Evolutionary conservation across 2,329 filamentous ascomycete species (phyloP), one percentile per base, ranked within the genome.

Genomic region (Penicillium sp.): DNA sequence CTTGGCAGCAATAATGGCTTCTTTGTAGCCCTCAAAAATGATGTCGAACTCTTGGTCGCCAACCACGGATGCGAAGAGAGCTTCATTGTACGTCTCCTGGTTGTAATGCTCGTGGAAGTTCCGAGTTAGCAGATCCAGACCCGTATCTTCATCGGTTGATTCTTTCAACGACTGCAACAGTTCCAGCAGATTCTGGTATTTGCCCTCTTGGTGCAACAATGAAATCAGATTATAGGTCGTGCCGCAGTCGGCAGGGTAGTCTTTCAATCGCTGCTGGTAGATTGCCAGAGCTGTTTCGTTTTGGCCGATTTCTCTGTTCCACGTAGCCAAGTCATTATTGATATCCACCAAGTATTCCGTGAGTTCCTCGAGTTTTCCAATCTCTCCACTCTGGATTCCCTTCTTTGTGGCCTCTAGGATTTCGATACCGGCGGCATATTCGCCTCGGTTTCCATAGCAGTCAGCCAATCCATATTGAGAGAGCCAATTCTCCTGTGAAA

Each of bases 401-500:
- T 37, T 29, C 15, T 46, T 46, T 1, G 42, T 39, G 1, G 15
- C 37, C 27, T 55, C 45, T 15, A 49, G 6, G 1, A 10, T 44
- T 21, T 49, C 53, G 9, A 55, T 44, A 5, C 49, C 53, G 8
- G 30, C 34, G 2, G 34, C 46, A 39, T 45, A 56, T 2, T 60
- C 47, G 4, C 27, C 30, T 21, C 51, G 47, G 18, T 32, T 24
- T 15, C 39, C 47, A 46, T 58, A 54, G 15, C 34, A 49, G 27
- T 49, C 33, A 7, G 61, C 59, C 15, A 63, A 54, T 9, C 54
- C 57, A 34, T 45, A 62, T 32, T 51, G 40, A 10, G 59, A 43
- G n/a, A 56, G 33, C 60, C 62, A 63, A 27, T 56, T 60, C 1
- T 56, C 55, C 13, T 27, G 43, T 27, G 30, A 45, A 32, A 59